Evolutionary conservation across 495 filamentous ascomycete genomes (phyloP).

Genomic region (Xylaria telfairii): DNA sequence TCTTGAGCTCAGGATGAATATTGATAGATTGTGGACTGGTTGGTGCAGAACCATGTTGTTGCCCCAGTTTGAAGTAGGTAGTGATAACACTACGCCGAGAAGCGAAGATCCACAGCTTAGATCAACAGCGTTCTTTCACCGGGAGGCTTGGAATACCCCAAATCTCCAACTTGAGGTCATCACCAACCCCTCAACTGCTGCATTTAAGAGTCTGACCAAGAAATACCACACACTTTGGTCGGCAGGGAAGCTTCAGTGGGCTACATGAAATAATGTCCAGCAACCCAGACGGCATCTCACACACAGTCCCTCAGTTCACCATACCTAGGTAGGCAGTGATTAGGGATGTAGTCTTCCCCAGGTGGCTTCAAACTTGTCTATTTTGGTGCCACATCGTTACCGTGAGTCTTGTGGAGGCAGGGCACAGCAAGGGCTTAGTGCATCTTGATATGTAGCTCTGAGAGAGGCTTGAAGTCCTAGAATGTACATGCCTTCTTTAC

Average conservation of each 20-base stretch:
- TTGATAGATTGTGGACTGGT: background rate
- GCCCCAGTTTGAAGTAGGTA: constrained; percentile 3
- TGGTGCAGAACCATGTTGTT: background rate
- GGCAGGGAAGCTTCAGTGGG: background rate
- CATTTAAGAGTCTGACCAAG: constrained; percentile 5
- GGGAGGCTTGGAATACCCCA: background rate
- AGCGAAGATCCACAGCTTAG: constrained; percentile 19
- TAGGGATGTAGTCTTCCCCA: background rate
- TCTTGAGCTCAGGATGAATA: background rate
- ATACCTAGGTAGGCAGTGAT: background rate
- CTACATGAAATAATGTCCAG: background rate
- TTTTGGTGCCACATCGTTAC: constrained; percentile 1
- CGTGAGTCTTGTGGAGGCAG: background rate
- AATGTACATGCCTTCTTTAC: background rate
- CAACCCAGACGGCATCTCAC: background rate
- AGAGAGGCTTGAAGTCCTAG: background rate
- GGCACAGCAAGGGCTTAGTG: background rate
- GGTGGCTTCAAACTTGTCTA: background rate
- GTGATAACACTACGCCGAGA: constrained; percentile 3
- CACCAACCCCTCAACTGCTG: constrained; percentile 6
- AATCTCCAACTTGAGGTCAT: constrained; percentile 24
- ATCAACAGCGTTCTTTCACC: background rate
- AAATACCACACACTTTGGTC: constrained; percentile 4
- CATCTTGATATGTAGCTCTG: constrained; percentile 3
- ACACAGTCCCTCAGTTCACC: background rate